phyloP scores from a whole-genome alignment of 495 filamentous ascomycete species.

The Penicillium bialowiezense region DNA sequence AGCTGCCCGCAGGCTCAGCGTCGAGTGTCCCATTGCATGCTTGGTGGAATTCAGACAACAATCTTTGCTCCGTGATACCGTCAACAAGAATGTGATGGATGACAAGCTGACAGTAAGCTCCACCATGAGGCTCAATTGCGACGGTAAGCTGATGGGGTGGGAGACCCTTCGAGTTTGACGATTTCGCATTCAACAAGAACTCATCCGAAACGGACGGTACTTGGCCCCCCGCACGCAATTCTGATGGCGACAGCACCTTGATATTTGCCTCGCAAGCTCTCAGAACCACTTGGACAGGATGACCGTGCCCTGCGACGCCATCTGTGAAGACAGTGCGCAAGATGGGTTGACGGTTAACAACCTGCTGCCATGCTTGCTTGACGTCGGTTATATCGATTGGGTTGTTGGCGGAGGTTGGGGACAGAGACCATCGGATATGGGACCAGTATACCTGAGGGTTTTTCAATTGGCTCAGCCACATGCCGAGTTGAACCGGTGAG shows the following conservation, averaged over 20 bases:
- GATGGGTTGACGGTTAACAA: constrained; percentile 44
- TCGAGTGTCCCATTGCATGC: background rate
- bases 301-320: background rate
- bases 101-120: constrained; percentile 37
- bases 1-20: background rate
- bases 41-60: constrained; percentile 20
- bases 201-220: too few relatives aligned
- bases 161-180: background rate
- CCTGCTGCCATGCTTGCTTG: constrained; percentile 40
- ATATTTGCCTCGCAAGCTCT: too few relatives aligned
- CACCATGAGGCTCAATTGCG: constrained; percentile 17
- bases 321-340: constrained; percentile 49
- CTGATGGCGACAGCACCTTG: too few relatives aligned
- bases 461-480: constrained; percentile 37
- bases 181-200: constrained; percentile 8
- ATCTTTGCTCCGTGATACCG: constrained; percentile 21
- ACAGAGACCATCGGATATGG: background rate
- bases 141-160: constrained; percentile 37
- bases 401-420: background rate
- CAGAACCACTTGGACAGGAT: background rate
- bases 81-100: constrained; percentile 44
- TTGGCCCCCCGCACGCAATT: too few relatives aligned
- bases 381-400: background rate
- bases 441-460: constrained; percentile 26
- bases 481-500: constrained; percentile 54